Evolutionary conservation across 768 basidiomycete genomes (phyloP).

Genomic region (Lyophyllum atratum): DNA sequence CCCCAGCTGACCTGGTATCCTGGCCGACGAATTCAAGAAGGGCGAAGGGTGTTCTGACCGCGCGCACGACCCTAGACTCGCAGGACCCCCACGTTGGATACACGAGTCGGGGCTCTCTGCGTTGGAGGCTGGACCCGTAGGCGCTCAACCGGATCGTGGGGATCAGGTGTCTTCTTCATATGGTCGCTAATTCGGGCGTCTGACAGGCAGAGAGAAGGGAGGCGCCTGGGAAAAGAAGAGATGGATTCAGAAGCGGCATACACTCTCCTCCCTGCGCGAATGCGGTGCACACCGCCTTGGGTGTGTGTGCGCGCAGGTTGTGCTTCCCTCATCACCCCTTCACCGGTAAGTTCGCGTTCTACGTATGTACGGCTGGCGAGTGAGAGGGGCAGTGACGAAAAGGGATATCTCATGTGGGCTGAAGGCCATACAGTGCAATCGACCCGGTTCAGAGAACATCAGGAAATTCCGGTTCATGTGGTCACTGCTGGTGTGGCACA

Average conservation of each 20-base stretch:
- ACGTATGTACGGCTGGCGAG: background rate
- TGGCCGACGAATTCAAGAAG: constrained; percentile 2
- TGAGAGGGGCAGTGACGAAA: background rate
- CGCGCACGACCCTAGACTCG: background rate
- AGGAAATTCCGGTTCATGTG: constrained; percentile 4
- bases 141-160: background rate
- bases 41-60: background rate
- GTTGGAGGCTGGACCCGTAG: background rate
- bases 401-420: background rate
- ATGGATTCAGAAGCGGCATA: background rate
- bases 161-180: constrained; percentile 2
- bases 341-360: background rate
- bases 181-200: background rate
- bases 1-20: constrained; percentile 1
- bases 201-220: background rate
- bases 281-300: background rate
- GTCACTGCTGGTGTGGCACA: background rate
- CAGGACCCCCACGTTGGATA: constrained; percentile 8
- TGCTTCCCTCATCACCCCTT: background rate
- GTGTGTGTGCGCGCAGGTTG: background rate
- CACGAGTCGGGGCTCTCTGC: background rate
- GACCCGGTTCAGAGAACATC: constrained; percentile 15
- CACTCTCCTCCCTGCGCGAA: background rate
- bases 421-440: background rate
- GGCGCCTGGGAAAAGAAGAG: constrained; percentile 6